Evolutionary conservation across 2,329 filamentous ascomycete genomes (phyloP).

Genomic region (Talaromyces sp.): DNA sequence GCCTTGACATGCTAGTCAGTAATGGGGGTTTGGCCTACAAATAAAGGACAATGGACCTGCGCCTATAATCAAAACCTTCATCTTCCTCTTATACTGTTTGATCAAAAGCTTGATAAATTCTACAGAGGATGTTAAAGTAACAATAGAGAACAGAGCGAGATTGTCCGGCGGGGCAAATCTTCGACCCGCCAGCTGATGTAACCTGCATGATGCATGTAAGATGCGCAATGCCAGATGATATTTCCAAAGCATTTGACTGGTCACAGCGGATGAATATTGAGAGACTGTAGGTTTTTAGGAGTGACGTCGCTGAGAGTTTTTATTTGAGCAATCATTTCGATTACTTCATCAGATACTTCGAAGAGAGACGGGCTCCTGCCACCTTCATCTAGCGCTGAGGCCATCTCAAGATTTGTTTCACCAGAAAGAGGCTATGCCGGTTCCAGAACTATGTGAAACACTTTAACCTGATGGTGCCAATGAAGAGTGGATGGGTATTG

Average conservation of each 20-base stretch:
- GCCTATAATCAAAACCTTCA: constrained; percentile 1
- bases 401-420: too few relatives aligned
- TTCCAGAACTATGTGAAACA: too few relatives aligned
- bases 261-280: background rate
- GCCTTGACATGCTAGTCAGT: background rate
- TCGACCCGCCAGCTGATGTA: background rate
- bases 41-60: background rate
- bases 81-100: background rate
- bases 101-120: background rate
- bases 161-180: background rate
- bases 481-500: too few relatives aligned
- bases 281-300: too few relatives aligned
- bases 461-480: too few relatives aligned
- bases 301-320: too few relatives aligned
- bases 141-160: background rate
- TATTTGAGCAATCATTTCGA: too few relatives aligned
- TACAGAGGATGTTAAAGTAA: background rate
- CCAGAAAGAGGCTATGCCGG: too few relatives aligned
- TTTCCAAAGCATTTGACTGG: background rate
- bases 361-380: too few relatives aligned
- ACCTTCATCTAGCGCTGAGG: too few relatives aligned
- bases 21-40: background rate
- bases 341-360: too few relatives aligned
- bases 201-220: background rate
- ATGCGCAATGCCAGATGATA: background rate